Evolutionary conservation across 257 asterid genomes (phyloP).

Genomic region (Paulownia fortunei): DNA sequence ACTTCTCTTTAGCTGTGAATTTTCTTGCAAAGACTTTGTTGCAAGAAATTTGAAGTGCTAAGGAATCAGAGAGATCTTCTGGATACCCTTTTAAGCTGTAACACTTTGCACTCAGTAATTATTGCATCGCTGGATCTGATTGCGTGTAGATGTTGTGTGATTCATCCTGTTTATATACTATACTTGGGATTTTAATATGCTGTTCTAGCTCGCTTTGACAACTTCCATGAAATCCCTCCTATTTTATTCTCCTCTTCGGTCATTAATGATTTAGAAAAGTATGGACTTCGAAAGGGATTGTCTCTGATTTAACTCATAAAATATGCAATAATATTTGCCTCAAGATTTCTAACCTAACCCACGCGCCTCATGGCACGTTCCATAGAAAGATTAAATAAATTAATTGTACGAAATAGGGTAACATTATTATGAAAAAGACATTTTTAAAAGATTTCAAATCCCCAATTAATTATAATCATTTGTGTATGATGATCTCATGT

Average conservation of each 20-base stretch:
- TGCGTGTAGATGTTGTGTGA: slow-evolving; percentile 66
- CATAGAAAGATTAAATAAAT: not conserved
- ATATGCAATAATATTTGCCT: slow-evolving; percentile 24
- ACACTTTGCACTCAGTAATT: slow-evolving; percentile 49
- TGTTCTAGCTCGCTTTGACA: slow-evolving; percentile 42
- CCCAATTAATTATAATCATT: not conserved
- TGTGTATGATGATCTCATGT: not conserved
- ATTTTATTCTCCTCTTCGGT: slow-evolving; percentile 35
- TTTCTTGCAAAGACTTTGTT: slow-evolving; percentile 1
- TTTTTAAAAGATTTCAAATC: not conserved
- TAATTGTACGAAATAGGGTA: not conserved
- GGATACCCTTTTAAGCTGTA: slow-evolving; percentile 70
- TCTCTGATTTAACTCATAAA: slow-evolving; percentile 47
- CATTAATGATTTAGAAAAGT: slow-evolving; percentile 39
- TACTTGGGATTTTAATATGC: slow-evolving; percentile 43
- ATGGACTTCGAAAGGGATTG: slow-evolving; percentile 56
- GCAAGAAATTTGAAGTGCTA: not conserved
- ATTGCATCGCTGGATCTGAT: slow-evolving; percentile 97
- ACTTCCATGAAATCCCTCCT: slow-evolving; percentile 41
- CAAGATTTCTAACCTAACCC: slow-evolving; percentile 31
- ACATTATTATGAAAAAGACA: not conserved
- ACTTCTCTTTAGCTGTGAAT: not conserved
- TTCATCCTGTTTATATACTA: slow-evolving; percentile 54
- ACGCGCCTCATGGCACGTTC: slow-evolving; percentile 52
- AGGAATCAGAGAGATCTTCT: slow-evolving; percentile 55